phyloP scores from a whole-genome alignment of 441 rosid species.

The Francoa sonchifolia region DNA sequence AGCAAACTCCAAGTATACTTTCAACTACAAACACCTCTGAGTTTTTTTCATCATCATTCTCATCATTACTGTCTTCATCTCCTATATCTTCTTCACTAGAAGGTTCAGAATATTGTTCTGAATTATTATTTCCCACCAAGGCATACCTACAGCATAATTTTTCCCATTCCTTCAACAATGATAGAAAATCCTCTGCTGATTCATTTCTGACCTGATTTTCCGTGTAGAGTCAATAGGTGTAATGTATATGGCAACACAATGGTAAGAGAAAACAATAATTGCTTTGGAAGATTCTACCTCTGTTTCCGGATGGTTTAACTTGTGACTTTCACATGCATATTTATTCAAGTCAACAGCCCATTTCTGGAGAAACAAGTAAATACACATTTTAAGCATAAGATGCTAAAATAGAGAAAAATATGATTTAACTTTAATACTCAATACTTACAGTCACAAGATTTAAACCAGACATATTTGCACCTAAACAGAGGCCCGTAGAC shows the following conservation, averaged over 20 bases:
- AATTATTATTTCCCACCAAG: constrained; percentile 15
- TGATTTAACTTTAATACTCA: neutral
- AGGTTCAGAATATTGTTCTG: constrained; percentile 12
- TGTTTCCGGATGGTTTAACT: constrained; percentile 52
- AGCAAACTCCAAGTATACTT: constrained; percentile 31
- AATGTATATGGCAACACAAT: neutral
- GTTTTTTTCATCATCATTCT: constrained; percentile 15
- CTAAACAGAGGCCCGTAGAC: constrained; percentile 74
- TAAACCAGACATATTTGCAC: constrained; percentile 40
- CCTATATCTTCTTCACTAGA: constrained; percentile 17
- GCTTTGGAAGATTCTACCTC: constrained; percentile 19
- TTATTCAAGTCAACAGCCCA: constrained; percentile 69
- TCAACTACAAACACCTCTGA: constrained; percentile 45
- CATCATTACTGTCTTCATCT: constrained; percentile 13
- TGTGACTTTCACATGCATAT: constrained; percentile 46
- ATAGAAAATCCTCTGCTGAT: constrained; percentile 43
- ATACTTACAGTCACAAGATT: constrained; percentile 48
- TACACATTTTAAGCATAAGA: neutral
- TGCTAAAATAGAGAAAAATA: neutral
- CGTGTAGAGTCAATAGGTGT: neutral
- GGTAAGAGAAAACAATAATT: neutral
- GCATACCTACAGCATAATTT: constrained; percentile 35
- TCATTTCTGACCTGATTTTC: constrained; percentile 51
- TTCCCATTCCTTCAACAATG: constrained; percentile 49
- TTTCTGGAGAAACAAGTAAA: constrained; percentile 20